Evolutionary conservation across 2,329 filamentous ascomycete species (phyloP).

Genomic region (Ophiostoma ulmi): DNA sequence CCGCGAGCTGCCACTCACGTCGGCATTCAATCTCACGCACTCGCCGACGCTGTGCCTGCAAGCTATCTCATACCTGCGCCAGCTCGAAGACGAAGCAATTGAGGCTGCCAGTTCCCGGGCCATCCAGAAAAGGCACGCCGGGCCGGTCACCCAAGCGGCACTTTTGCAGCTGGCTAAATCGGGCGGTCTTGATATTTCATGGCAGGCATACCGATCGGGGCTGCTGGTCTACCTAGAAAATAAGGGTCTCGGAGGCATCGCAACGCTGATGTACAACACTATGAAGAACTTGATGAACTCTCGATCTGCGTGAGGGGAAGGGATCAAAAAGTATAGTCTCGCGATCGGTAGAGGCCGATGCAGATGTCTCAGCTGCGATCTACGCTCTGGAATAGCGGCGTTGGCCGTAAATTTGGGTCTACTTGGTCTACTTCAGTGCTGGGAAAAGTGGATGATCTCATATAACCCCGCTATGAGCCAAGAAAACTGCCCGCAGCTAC

Average conservation of each 20-base stretch:
- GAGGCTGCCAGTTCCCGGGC: constrained; percentile 29
- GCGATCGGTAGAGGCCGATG: neutral
- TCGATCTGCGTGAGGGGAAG: constrained; percentile 10
- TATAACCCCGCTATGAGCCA: constrained; percentile 22
- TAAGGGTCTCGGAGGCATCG: constrained; percentile 60
- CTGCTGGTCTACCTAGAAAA: constrained; percentile 63
- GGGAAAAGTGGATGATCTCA: constrained; percentile 14
- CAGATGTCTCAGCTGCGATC: neutral
- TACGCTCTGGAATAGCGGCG: neutral
- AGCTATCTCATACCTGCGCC: constrained; percentile 51
- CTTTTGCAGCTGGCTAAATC: constrained; percentile 57
- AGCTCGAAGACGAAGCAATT: constrained; percentile 52
- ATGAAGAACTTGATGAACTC: constrained; percentile 66
- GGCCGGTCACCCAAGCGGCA: constrained; percentile 65
- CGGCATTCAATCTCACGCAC: constrained; percentile 55
- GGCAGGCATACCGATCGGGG: constrained; percentile 70
- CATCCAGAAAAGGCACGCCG: constrained; percentile 52
- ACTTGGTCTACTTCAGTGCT: neutral
- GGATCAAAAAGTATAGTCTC: neutral
- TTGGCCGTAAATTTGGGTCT: neutral
- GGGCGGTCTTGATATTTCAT: constrained; percentile 62
- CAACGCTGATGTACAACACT: constrained; percentile 70
- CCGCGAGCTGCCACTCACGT: constrained; percentile 42
- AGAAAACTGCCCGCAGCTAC: neutral
- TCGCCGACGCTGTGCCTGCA: constrained; percentile 53